Percentiles rank a stretch among this genome's conserved stretches.
These are phyloP conservation scores for Diaporthe ilicicola DNA, from an alignment of 2,329 filamentous ascomycete species.

Conservation along the genomic window DNA sequence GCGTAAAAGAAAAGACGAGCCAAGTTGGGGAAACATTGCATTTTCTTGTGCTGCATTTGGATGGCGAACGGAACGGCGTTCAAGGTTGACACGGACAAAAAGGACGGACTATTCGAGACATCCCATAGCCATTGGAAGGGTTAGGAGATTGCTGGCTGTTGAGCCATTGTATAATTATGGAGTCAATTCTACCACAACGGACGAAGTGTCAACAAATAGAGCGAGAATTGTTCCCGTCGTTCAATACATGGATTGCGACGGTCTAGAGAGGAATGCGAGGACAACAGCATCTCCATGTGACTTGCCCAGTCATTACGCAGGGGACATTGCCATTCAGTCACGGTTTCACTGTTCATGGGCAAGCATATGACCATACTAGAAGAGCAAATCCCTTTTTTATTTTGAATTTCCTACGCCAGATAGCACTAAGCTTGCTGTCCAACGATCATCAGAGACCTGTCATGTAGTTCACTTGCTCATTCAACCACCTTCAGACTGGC, in stretches of 20 bases:
- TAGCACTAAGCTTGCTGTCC: conserved; percentile 6
- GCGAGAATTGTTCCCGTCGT: neutral
- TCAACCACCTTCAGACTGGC: neutral
- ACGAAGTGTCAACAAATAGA: neutral
- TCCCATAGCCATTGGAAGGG: neutral
- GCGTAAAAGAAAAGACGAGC: no score
- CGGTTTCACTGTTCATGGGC: neutral
- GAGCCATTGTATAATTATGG: neutral
- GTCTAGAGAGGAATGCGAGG: no score
- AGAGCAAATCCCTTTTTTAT: conserved; percentile 24
- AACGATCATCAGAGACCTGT: conserved; percentile 23
- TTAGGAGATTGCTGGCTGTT: neutral
- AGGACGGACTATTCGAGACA: conserved; percentile 15
- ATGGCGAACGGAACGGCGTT: conserved; percentile 25
- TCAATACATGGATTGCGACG: neutral
- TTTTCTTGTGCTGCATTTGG: conserved; percentile 8
- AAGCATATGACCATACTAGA: neutral
- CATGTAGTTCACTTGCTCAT: conserved; percentile 19
- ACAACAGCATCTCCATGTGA: no score
- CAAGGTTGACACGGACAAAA: neutral
- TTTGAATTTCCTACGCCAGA: conserved; percentile 23
- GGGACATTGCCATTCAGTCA: neutral
- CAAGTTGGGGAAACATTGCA: neutral
- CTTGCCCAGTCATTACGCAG: neutral
- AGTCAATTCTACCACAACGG: neutral